phyloP scores from a whole-genome alignment of 2,329 filamentous ascomycete species.

The Rhexocercosporidium sp. region DNA sequence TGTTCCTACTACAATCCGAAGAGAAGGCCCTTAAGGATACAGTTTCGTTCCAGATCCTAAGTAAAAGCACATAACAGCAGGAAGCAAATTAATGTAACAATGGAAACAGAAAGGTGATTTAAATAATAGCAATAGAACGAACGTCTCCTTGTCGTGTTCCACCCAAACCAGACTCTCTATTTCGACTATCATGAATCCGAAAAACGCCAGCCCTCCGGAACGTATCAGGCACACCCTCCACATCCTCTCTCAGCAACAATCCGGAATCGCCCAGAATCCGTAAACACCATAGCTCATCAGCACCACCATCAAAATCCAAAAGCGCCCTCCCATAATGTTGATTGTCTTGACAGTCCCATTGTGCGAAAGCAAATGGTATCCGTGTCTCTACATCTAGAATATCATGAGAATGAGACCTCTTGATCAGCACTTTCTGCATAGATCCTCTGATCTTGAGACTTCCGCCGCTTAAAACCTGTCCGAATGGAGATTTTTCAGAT shows the following conservation, averaged over 20 bases:
- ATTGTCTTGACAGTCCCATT: constrained; percentile 14
- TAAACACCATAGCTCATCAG: constrained; percentile 11
- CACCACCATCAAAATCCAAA: neutral
- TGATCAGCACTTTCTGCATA: constrained; percentile 2
- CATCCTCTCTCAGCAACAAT: neutral
- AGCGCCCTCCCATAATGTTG: neutral
- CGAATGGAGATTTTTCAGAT: constrained; percentile 2
- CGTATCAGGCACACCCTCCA: neutral
- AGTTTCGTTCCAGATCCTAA: no score
- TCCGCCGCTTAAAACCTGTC: neutral
- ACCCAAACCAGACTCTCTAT: neutral
- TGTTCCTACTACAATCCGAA: no score
- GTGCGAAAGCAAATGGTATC: constrained; percentile 11
- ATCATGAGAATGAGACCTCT: neutral
- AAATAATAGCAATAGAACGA: neutral
- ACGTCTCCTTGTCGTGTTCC: neutral
- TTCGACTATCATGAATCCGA: neutral
- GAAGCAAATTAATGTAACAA: no score
- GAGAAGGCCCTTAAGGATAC: no score
- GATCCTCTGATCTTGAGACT: constrained; percentile 4
- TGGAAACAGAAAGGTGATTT: neutral
- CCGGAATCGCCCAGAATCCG: neutral
- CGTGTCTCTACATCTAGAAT: neutral
- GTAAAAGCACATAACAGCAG: no score
- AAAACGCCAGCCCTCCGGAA: constrained; percentile 17